These are phyloP conservation scores for Naganishia antarctica DNA, from an alignment of 768 basidiomycete genomes.

Conservation along the genomic window DNA sequence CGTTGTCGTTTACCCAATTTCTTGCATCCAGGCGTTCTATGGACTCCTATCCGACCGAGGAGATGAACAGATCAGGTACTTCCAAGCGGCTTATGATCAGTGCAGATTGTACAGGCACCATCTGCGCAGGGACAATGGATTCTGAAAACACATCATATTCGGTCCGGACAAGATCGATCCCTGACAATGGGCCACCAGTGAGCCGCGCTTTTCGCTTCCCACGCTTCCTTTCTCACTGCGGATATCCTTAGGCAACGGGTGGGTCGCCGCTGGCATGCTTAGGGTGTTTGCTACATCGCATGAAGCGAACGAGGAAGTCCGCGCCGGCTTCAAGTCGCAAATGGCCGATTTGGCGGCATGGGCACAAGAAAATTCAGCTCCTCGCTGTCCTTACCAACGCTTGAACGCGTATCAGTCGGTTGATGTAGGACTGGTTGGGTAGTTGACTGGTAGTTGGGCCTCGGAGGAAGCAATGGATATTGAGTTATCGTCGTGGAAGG, in stretches of 20 bases:
- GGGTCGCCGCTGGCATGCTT: constrained; percentile 52
- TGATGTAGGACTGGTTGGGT: too few relatives aligned
- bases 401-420: too few relatives aligned
- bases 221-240: neutral
- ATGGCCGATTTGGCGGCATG: constrained; percentile 4
- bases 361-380: constrained; percentile 8
- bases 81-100: constrained; percentile 52
- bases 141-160: constrained; percentile 52
- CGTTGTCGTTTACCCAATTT: constrained; percentile 34
- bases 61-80: neutral
- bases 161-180: constrained; percentile 40
- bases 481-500: too few relatives aligned
- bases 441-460: too few relatives aligned
- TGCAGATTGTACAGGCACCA: constrained; percentile 51
- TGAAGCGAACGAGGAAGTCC: constrained; percentile 1
- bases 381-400: too few relatives aligned
- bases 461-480: too few relatives aligned
- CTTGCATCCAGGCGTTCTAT: constrained; percentile 21
- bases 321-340: neutral
- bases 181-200: constrained; percentile 49
- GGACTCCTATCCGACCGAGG: neutral
- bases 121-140: constrained; percentile 41
- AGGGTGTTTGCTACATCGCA: constrained; percentile 50
- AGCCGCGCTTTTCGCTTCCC: neutral
- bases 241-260: constrained; percentile 48